Evolutionary conservation across 108 stramenopile species (phyloP).

Genomic region (Cyclotella sp.): DNA sequence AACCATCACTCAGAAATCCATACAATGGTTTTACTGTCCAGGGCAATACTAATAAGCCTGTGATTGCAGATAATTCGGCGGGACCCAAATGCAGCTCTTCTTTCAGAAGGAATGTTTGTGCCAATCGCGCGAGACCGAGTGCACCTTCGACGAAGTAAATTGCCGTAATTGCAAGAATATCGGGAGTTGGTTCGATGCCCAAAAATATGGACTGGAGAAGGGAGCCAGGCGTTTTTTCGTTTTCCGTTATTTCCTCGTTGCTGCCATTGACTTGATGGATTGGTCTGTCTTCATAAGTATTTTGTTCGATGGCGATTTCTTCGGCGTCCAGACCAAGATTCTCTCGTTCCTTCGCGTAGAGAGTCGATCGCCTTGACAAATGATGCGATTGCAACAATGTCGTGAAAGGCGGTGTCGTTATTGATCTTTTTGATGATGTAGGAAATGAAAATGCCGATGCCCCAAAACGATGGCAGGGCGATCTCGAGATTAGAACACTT

Average conservation of each 20-base stretch:
- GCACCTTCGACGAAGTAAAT: constrained; percentile 98
- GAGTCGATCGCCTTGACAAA: too few relatives aligned
- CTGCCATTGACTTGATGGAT: not conserved
- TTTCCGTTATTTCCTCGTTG: not conserved
- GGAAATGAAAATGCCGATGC: too few relatives aligned
- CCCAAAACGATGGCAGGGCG: too few relatives aligned
- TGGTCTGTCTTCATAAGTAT: not conserved
- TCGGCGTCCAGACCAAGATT: not conserved
- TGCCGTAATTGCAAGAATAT: constrained; percentile 85
- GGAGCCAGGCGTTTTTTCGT: not conserved
- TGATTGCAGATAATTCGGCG: constrained; percentile 87
- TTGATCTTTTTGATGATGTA: too few relatives aligned
- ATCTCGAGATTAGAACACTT: too few relatives aligned
- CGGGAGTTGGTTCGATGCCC: constrained; percentile 82
- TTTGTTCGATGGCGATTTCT: not conserved
- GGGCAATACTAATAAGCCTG: constrained; percentile 88
- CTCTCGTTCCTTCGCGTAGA: not conserved
- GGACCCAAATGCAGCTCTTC: constrained; percentile 94
- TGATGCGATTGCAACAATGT: too few relatives aligned
- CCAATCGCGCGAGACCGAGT: constrained; percentile 89
- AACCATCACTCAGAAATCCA: constrained; percentile 90
- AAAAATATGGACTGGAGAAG: constrained; percentile 54
- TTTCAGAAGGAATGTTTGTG: constrained; percentile 94
- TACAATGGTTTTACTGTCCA: constrained; percentile 96
- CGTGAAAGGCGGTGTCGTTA: too few relatives aligned